A percentile compares a stretch with the other conserved stretches of the same genome.
phyloP scores from a whole-genome alignment of 2,329 filamentous ascomycete species.

The Aspergillus japonicus region DNA sequence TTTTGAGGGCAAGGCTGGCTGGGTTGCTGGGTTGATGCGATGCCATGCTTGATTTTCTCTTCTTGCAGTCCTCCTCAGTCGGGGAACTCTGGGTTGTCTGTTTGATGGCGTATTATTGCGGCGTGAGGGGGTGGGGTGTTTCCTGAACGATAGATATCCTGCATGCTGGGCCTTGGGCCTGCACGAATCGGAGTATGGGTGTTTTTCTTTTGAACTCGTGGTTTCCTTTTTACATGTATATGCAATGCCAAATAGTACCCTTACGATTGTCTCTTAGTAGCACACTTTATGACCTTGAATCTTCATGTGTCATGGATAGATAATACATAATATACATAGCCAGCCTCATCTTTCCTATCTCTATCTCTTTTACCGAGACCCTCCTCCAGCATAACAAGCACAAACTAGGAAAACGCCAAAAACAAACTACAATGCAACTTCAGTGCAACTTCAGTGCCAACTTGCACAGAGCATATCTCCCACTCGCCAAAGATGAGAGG shows the following conservation, averaged over 20 bases:
- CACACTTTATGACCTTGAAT: neutral
- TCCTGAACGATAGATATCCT: conserved; percentile 6
- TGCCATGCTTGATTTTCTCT: neutral
- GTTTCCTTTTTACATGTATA: no score
- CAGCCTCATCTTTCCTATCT: neutral
- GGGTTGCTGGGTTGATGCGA: neutral
- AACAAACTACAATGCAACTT: no score
- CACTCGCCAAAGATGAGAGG: no score
- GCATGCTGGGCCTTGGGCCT: neutral
- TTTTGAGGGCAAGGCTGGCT: no score
- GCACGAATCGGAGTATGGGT: neutral
- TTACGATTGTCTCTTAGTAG: neutral
- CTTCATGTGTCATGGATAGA: neutral
- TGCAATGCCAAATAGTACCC: neutral
- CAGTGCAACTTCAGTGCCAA: no score
- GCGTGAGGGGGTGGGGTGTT: neutral
- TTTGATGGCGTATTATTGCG: conserved; percentile 1
- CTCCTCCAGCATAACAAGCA: neutral
- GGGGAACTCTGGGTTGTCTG: neutral
- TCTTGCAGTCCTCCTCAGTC: neutral
- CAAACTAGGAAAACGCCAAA: neutral
- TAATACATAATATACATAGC: neutral
- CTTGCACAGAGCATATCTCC: no score
- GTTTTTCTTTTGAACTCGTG: neutral
- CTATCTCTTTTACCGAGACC: no score